A percentile compares a stretch with the other conserved stretches of the same genome.
Conservation (phyloP, 352 stramenopile species). For the Pythium myriotylum region DNA sequence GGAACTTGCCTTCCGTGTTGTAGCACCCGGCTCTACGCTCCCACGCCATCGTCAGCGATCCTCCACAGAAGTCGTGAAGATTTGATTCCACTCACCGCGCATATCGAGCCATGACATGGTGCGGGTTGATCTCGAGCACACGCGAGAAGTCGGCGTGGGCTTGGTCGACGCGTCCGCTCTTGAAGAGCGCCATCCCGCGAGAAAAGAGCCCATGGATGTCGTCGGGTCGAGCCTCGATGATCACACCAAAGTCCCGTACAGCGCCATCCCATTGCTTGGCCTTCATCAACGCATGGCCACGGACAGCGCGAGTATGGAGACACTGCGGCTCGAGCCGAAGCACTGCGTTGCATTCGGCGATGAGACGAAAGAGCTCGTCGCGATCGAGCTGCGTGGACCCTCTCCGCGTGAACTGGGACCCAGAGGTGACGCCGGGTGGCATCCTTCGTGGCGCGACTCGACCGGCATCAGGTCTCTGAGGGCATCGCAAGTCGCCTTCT, state of each 20-base stretch:
- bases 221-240: constrained; percentile 48
- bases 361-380: constrained; percentile 57
- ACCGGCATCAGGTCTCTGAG: neutral
- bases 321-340: constrained; percentile 47
- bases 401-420: constrained; percentile 8
- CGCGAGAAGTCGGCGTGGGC: constrained; percentile 67
- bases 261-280: constrained; percentile 62
- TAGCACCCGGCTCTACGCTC: constrained; percentile 52
- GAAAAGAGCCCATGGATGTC: constrained; percentile 72
- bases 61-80: no score
- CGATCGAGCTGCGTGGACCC: constrained; percentile 30
- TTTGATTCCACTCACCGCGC: no score
- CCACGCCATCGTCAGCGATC: constrained; percentile 27
- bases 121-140: constrained; percentile 66
- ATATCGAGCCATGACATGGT: constrained; percentile 82
- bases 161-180: constrained; percentile 46
- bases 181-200: constrained; percentile 75
- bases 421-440: neutral
- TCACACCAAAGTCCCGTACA: constrained; percentile 54
- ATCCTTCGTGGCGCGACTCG: neutral
- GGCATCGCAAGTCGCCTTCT: neutral
- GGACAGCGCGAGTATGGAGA: constrained; percentile 62
- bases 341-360: constrained; percentile 53
- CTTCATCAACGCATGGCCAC: constrained; percentile 73
- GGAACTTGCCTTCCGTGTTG: constrained; percentile 70